These are phyloP conservation scores for Coniosporium tulheliwenetii DNA, from an alignment of 2,329 filamentous ascomycete genomes.

Conservation along the genomic window DNA sequence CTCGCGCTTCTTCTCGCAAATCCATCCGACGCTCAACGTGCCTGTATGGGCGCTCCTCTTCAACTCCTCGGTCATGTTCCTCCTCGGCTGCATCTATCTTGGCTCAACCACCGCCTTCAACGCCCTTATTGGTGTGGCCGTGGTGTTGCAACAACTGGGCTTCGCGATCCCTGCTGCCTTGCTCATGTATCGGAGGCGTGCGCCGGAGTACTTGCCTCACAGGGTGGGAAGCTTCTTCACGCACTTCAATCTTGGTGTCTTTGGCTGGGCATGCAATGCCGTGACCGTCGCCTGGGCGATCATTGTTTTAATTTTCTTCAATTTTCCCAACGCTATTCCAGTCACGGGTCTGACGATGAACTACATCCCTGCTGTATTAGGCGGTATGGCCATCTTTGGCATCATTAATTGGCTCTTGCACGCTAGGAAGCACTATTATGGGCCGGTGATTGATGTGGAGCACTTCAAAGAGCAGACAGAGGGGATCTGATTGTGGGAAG, in stretches of 20 bases:
- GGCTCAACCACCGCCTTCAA: constrained; percentile 21
- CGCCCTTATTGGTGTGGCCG: constrained; percentile 4
- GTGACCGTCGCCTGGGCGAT: not conserved
- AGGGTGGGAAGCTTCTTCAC: too few species aligned
- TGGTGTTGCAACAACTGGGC: constrained; percentile 8
- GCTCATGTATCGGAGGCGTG: too few species aligned
- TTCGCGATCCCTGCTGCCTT: constrained; percentile 7
- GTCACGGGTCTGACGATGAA: constrained; percentile 36
- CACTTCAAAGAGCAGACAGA: too few species aligned
- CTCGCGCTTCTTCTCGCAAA: constrained; percentile 16
- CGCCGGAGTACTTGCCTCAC: too few species aligned
- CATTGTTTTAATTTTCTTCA: constrained; percentile 1
- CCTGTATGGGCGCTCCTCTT: constrained; percentile 7
- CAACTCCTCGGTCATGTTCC: constrained; percentile 15
- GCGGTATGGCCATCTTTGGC: constrained; percentile 17
- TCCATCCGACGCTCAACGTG: constrained; percentile 17
- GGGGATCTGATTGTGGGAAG: too few species aligned
- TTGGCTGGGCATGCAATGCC: too few species aligned
- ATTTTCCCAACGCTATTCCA: constrained; percentile 31
- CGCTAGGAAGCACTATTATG: too few species aligned
- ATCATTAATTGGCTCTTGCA: too few species aligned
- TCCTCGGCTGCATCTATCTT: constrained; percentile 20
- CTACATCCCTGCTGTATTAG: constrained; percentile 25
- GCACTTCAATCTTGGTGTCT: too few species aligned
- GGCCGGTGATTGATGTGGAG: too few species aligned